Conservation (phyloP, 306 rosid genomes). For the Vigna trinervia region DNA sequence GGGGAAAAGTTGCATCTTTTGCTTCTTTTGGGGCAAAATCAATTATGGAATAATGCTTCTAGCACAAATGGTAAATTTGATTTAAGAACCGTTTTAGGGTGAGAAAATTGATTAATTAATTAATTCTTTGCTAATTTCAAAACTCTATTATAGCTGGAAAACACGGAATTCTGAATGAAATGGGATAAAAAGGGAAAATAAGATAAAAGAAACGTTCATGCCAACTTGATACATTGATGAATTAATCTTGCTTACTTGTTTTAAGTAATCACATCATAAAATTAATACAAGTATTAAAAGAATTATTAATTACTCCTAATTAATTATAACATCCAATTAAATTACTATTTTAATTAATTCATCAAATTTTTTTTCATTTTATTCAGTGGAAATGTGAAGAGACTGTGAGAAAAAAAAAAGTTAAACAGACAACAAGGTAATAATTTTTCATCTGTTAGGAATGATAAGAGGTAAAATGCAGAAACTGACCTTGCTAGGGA, state of each 20-base stretch:
- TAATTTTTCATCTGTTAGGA: neutral
- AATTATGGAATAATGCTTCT: neutral
- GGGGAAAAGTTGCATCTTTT: neutral
- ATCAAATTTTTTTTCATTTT: neutral
- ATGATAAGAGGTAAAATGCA: neutral
- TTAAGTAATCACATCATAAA: neutral
- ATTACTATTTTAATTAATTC: neutral
- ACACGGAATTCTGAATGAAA: neutral
- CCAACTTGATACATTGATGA: neutral
- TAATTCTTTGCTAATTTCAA: neutral
- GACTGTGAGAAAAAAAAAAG: neutral
- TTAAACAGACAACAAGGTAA: neutral
- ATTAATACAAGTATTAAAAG: neutral
- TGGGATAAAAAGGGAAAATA: neutral
- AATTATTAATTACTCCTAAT: neutral
- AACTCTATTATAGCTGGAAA: neutral
- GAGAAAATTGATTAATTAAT: neutral
- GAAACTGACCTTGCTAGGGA: slow-evolving; percentile 83
- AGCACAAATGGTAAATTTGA: neutral
- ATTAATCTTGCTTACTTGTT: neutral
- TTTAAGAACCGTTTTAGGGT: neutral
- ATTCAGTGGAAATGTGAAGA: neutral
- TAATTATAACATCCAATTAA: neutral
- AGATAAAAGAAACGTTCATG: neutral
- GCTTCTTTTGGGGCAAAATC: slow-evolving; percentile 4